Conservation (phyloP, 2,329 filamentous ascomycete genomes). For the Cadophora sp. region DNA sequence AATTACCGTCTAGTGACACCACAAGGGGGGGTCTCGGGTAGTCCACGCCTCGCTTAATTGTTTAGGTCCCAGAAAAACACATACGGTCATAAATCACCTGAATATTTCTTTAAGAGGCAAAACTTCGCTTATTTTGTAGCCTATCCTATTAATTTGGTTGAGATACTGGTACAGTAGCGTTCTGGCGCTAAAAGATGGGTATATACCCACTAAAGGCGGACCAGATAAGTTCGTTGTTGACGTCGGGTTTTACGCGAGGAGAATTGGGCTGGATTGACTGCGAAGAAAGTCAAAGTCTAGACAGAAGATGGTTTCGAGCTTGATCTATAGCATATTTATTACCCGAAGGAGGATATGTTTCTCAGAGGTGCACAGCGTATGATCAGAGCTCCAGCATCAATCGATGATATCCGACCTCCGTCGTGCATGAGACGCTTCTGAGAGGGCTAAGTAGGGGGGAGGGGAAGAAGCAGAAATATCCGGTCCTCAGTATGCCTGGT, state of each 20-base stretch:
- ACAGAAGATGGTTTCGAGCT: slow-evolving; percentile 24
- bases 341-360: slow-evolving; percentile 18
- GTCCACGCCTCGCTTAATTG: too few species aligned
- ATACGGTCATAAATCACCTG: too few species aligned
- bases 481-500: slow-evolving; percentile 85
- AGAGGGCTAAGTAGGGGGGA: neutral
- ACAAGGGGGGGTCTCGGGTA: too few species aligned
- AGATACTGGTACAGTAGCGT: too few species aligned
- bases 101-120: too few species aligned
- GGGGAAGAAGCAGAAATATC: slow-evolving; percentile 64
- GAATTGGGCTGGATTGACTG: slow-evolving; percentile 22
- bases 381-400: slow-evolving; percentile 7
- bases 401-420: slow-evolving; percentile 12
- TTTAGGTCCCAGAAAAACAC: too few species aligned
- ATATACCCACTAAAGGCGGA: slow-evolving; percentile 20
- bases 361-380: neutral
- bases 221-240: slow-evolving; percentile 13
- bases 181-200: neutral
- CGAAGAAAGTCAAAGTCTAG: slow-evolving; percentile 19
- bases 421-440: neutral
- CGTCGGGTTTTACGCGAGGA: slow-evolving; percentile 20
- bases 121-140: too few species aligned
- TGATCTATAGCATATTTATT: slow-evolving; percentile 22
- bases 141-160: too few species aligned
- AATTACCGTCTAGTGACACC: too few species aligned